Conservation (phyloP, 1,284 basidiomycete species). For the Ganoderma boninense region DNA sequence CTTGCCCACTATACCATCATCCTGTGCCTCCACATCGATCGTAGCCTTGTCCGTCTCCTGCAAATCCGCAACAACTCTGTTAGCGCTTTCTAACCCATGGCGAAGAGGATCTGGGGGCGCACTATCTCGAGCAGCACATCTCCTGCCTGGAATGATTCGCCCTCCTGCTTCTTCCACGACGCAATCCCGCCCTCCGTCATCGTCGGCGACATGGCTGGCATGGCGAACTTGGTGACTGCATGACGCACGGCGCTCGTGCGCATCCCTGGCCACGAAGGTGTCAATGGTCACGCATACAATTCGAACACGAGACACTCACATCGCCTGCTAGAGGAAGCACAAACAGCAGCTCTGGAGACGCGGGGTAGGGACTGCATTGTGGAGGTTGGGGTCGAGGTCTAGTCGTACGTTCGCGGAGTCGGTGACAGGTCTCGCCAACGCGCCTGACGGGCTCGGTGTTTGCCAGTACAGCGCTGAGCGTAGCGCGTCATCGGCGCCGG, state of each 20-base stretch:
- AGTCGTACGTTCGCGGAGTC: slow-evolving; percentile 23
- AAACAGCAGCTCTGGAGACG: slow-evolving; percentile 30
- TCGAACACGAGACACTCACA: slow-evolving; percentile 27
- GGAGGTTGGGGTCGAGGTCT: slow-evolving; percentile 1
- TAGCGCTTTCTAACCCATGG: slow-evolving; percentile 5
- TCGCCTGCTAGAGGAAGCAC: slow-evolving; percentile 30
- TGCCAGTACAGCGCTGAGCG: slow-evolving; percentile 9
- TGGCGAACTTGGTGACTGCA: slow-evolving; percentile 77
- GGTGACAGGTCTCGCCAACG: background rate
- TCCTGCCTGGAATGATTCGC: slow-evolving; percentile 85
- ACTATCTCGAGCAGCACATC: slow-evolving; percentile 96
- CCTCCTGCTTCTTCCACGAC: slow-evolving; percentile 92
- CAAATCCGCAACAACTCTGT: slow-evolving; percentile 13
- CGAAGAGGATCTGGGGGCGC: slow-evolving; percentile 43
- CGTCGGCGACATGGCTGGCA: slow-evolving; percentile 99
- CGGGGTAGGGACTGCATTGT: slow-evolving; percentile 35
- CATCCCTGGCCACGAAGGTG: slow-evolving; percentile 52
- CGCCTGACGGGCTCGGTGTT: slow-evolving; percentile 11
- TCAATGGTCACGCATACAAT: too few species aligned
- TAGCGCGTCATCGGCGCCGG: background rate
- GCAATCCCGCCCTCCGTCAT: slow-evolving; percentile 98
- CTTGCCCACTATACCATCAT: slow-evolving; percentile 94
- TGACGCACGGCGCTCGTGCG: slow-evolving; percentile 62
- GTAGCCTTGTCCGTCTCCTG: slow-evolving; percentile 99
- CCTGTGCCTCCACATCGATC: slow-evolving; percentile 99